Base-by-base conservation (phyloP, 306 rosid genomes). In the Parietaria judaica region DNA sequence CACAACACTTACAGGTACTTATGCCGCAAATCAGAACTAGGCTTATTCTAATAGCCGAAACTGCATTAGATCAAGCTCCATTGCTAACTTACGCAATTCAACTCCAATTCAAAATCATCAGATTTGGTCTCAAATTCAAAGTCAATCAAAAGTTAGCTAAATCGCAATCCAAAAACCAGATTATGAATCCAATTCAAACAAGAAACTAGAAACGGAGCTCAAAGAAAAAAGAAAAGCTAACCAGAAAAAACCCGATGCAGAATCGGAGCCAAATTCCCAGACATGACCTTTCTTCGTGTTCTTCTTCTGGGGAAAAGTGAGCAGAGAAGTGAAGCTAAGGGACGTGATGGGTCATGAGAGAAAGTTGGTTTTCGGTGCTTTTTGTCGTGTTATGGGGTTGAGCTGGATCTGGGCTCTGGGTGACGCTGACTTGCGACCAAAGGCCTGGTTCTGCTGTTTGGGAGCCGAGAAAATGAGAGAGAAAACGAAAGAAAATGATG, bases 341-440 rank as follows among this genome's bases (percentile, higher is more conserved):
- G 13, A n/a, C 0, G n/a, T 11, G 15, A 13, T 7, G 39, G 47
- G 46, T n/a, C 6, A 46, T 11, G 46, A 5, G 51, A 54, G 61
- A 64, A 50, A 59, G 50, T 49, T 61, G 49, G 71, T 53, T 49
- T 49, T n/a, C 5, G 5, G 14, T 49, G 13, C 53, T n/a, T 49
- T 49, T 41, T 34, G 78, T 63, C 14, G 36, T 37, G 56, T 43
- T 58, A 17, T 14, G 9, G 53, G 48, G 39, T 67, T 47, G 35
- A 74, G 68, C 38, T 67, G 80, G 83, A 79, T 79, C 77, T 70
- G 72, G 52, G 71, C 39, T 66, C 31, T 49, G 14, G 69, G 39
- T 48, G 79, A 78, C 34, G 66, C 46, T 60, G 77, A 78, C 83
- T 55, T 23, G 69, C 14, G 55, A 79, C 74, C 80, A 71, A 71